Conservation (phyloP, 441 rosid species). For the Jatropha multifida region DNA sequence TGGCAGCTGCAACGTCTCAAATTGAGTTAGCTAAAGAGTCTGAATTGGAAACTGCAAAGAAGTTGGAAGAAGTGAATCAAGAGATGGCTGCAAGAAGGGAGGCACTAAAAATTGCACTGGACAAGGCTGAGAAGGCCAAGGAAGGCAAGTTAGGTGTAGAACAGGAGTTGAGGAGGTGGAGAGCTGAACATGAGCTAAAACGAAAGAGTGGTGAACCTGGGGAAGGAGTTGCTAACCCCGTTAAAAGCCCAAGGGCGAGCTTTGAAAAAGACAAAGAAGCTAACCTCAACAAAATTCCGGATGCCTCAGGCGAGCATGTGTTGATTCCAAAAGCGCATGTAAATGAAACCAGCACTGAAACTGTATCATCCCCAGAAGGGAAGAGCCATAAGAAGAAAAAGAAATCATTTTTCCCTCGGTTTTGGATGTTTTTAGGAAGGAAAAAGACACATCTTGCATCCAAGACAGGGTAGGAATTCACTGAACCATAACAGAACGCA, state of each 20-base stretch:
- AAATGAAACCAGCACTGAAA: slow-evolving; percentile 38
- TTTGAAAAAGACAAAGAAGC: slow-evolving; percentile 46
- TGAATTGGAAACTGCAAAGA: slow-evolving; percentile 51
- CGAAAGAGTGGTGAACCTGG: slow-evolving; percentile 54
- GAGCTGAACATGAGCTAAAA: slow-evolving; percentile 77
- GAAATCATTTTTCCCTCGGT: slow-evolving; percentile 64
- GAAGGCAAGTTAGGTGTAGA: slow-evolving; percentile 82
- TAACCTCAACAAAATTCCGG: slow-evolving; percentile 26
- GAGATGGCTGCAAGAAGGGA: slow-evolving; percentile 69
- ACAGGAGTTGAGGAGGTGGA: slow-evolving; percentile 87
- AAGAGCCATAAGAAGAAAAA: slow-evolving; percentile 69
- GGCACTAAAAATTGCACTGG: slow-evolving; percentile 60
- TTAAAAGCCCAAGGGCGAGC: slow-evolving; percentile 38
- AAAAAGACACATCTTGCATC: slow-evolving; percentile 44
- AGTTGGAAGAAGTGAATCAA: slow-evolving; percentile 63
- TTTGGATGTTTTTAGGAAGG: slow-evolving; percentile 64
- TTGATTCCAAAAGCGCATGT: slow-evolving; percentile 38
- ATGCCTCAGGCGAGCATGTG: slow-evolving; percentile 18
- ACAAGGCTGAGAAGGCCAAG: slow-evolving; percentile 83
- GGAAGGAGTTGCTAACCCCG: slow-evolving; percentile 35
- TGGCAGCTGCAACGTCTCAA: slow-evolving; percentile 66
- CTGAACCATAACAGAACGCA: slow-evolving; percentile 2
- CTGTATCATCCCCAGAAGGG: slow-evolving; percentile 37
- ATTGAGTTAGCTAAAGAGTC: slow-evolving; percentile 80
- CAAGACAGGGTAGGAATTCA: slow-evolving; percentile 31